Evolutionary conservation across 371 early-diverging fungal species (phyloP), one percentile per base, ranked within the genome.

Genomic region (Sporodiniella umbellata): DNA sequence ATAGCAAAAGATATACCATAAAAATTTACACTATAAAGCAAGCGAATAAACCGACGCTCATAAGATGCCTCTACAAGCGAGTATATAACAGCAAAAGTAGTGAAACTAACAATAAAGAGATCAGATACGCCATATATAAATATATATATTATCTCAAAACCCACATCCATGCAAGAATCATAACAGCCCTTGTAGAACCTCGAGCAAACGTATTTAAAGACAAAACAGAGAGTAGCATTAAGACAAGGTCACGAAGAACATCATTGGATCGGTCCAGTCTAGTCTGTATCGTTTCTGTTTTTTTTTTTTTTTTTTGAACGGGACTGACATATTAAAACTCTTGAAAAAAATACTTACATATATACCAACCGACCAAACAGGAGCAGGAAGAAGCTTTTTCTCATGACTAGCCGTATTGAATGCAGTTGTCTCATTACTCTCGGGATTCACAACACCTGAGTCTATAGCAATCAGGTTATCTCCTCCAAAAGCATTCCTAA

Each of bases 131-230:
- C n/a, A n/a, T n/a, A n/a, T n/a, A n/a, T n/a, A n/a, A n/a, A n/a
- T n/a, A n/a, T n/a, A 12, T 31, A 1, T 31, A 8, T 1, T 31
- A 8, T 12, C 1, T 31, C 31, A 53, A 58, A 57, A 57, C 60
- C 66, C 31, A 35, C 35, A 75, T 54, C 76, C 76, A 75, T 28
- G 72, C 53, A 19, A 75, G 28, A 42, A 75, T 67, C 72, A 72
- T 67, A 1, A 72, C 76, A 18, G 66, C 72, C 51, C 59, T 60
- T 28, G 63, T 67, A 31, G 70, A 69, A 21, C 55, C 72, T 52
- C 60, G 62, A 42, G 63, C 76, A 61, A 75, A 64, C 19, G 72
- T 69, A 37, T 75, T 75, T 30, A 75, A 19, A 19, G 68, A 59
- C 15, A 75, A 35, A 3, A 65, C 66, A 18, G 66, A 58, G 4